These are phyloP conservation scores for Ophiorrhiza pumila DNA, from an alignment of 257 asterid species.

Conservation along the genomic window DNA sequence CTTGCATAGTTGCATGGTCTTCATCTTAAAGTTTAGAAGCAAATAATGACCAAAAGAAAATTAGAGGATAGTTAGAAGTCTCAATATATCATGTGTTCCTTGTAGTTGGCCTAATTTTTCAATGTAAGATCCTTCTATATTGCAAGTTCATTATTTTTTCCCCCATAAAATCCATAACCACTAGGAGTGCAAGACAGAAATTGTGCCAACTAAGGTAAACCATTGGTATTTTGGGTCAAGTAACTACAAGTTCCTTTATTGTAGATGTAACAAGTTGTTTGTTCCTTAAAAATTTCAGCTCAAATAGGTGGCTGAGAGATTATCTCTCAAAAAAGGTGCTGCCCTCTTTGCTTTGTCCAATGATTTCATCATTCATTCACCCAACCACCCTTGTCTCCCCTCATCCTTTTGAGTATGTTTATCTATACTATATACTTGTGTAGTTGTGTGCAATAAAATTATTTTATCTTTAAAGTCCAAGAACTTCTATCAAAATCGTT, in stretches of 20 bases:
- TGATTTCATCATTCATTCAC: conserved; percentile 21
- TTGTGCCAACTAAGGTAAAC: conserved; percentile 1
- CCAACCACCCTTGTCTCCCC: conserved; percentile 28
- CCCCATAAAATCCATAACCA: not conserved
- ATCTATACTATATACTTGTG: too few relatives aligned
- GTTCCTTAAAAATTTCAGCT: conserved; percentile 9
- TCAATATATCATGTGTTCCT: too few relatives aligned
- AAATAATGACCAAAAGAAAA: not conserved
- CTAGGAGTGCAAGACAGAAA: not conserved
- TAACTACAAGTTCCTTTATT: not conserved
- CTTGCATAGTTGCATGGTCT: not conserved
- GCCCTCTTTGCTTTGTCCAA: conserved; percentile 22
- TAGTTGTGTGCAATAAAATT: too few relatives aligned
- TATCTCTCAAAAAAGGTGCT: not conserved
- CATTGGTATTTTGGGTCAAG: not conserved
- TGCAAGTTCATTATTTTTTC: too few relatives aligned
- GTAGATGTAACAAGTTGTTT: not conserved
- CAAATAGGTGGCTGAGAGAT: not conserved
- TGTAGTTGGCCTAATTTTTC: not conserved
- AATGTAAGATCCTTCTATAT: too few relatives aligned
- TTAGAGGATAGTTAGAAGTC: too few relatives aligned
- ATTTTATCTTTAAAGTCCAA: too few relatives aligned
- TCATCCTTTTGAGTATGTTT: not conserved
- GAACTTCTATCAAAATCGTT: too few relatives aligned
- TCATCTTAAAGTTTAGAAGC: not conserved